Conservation (phyloP, 345 rosid species). For the Salix udensis region DNA sequence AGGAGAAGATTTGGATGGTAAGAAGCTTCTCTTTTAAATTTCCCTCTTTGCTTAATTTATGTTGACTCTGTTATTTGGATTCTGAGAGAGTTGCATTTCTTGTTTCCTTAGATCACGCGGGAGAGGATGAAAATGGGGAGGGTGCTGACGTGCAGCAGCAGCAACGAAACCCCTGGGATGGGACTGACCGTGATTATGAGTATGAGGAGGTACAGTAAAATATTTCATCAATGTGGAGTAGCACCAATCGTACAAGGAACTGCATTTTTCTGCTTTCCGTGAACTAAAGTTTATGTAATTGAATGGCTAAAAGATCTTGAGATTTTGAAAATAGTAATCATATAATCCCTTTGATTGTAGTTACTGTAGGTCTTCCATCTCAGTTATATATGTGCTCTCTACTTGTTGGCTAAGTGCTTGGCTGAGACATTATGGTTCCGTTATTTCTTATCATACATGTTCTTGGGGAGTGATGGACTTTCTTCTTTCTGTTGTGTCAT, state of each 20-base stretch:
- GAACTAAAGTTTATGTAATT: neutral
- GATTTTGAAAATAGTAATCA: neutral
- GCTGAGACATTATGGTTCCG: neutral
- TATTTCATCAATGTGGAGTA: neutral
- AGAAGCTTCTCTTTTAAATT: conserved; percentile 3
- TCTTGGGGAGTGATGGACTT: neutral
- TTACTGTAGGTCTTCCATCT: neutral
- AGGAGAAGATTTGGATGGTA: conserved; percentile 68
- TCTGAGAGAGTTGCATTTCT: neutral
- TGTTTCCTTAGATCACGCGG: conserved; percentile 38
- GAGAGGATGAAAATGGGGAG: conserved; percentile 59
- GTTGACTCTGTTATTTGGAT: neutral
- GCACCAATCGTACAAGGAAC: neutral
- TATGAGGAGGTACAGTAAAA: conserved; percentile 74
- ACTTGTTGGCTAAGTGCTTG: neutral
- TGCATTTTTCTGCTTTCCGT: neutral
- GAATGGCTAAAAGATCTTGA: neutral
- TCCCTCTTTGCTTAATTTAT: neutral
- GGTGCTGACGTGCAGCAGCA: conserved; percentile 31
- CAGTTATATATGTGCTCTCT: neutral
- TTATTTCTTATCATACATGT: neutral
- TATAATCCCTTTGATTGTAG: neutral
- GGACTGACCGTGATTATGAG: conserved; percentile 76
- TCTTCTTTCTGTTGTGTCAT: conserved; percentile 1
- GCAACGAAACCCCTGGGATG: conserved; percentile 86